Percentiles rank a stretch among this genome's conserved stretches.
Conservation (phyloP, 2,329 filamentous ascomycete genomes). For the Didymella lethalis region DNA sequence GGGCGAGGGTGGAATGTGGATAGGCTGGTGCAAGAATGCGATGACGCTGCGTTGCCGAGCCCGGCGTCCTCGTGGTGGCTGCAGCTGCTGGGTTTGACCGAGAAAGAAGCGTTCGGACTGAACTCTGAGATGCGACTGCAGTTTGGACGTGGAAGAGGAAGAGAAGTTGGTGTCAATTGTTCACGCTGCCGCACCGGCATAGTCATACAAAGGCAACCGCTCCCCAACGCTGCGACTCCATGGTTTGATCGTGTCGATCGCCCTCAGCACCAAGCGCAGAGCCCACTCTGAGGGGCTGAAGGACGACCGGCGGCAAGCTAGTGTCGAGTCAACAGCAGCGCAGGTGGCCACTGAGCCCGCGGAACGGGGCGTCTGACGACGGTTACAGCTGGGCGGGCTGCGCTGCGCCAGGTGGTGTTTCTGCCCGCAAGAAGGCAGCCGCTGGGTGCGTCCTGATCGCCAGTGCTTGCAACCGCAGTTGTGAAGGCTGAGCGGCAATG, state of each 20-base stretch:
- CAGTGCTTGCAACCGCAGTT: constrained; percentile 15
- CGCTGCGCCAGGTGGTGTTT: constrained; percentile 1
- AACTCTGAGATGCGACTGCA: constrained; percentile 1
- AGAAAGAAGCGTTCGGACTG: background rate
- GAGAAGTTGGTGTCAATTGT: background rate
- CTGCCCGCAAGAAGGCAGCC: constrained; percentile 7
- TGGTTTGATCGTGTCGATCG: constrained; percentile 19
- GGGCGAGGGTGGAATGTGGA: constrained; percentile 25
- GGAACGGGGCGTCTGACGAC: constrained; percentile 14
- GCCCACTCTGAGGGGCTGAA: constrained; percentile 19
- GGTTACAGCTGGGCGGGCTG: constrained; percentile 10
- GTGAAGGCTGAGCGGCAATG: constrained; percentile 17
- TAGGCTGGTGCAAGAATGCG: constrained; percentile 20
- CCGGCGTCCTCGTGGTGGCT: constrained; percentile 26
- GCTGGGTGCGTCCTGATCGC: constrained; percentile 11
- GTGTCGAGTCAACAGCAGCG: constrained; percentile 11
- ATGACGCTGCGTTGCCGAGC: constrained; percentile 18
- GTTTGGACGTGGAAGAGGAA: constrained; percentile 2
- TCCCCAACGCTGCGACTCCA: constrained; percentile 8
- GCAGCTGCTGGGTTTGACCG: constrained; percentile 7
- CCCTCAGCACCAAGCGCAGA: constrained; percentile 16
- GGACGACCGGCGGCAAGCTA: constrained; percentile 18
- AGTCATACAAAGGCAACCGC: constrained; percentile 1
- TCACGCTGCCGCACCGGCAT: constrained; percentile 3
- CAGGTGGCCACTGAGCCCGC: constrained; percentile 10